Conservation (phyloP, 164 flowering plant species). For the Cinnamomum micranthum region DNA sequence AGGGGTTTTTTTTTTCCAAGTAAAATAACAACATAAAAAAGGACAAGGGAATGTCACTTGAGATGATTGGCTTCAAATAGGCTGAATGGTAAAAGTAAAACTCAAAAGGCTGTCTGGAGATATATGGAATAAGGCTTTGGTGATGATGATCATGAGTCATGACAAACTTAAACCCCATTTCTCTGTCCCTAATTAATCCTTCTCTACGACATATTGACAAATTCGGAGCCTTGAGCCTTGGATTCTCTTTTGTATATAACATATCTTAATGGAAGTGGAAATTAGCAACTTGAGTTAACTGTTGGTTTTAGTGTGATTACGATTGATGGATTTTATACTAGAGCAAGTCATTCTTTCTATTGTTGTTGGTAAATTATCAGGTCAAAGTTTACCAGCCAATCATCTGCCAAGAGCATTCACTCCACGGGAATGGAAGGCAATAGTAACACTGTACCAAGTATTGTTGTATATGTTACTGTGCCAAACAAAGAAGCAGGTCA, state of each 20-base stretch:
- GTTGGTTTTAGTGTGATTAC: background rate
- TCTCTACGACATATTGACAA: background rate
- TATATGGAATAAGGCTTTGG: too few species aligned
- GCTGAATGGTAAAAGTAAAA: too few species aligned
- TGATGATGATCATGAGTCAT: too few species aligned
- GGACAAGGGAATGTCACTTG: too few species aligned
- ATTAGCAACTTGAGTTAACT: background rate
- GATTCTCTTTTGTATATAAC: background rate
- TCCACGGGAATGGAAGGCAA: slow-evolving; percentile 43
- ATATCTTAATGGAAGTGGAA: too few species aligned
- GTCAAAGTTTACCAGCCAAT: slow-evolving; percentile 32
- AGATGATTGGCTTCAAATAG: too few species aligned
- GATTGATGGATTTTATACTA: background rate
- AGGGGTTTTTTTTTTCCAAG: too few species aligned
- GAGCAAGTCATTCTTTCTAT: background rate
- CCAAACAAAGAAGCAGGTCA: slow-evolving; percentile 87
- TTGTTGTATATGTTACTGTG: slow-evolving; percentile 93
- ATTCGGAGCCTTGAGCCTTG: background rate
- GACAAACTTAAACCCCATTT: too few species aligned
- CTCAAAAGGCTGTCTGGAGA: too few species aligned
- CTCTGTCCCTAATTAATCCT: background rate
- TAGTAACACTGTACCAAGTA: slow-evolving; percentile 60
- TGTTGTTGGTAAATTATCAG: slow-evolving; percentile 22
- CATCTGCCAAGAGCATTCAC: slow-evolving; percentile 21
- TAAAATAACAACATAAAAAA: too few species aligned